Conservation (phyloP, 192 early-diverging fungal genomes). For the Chytriomyces sp. region DNA sequence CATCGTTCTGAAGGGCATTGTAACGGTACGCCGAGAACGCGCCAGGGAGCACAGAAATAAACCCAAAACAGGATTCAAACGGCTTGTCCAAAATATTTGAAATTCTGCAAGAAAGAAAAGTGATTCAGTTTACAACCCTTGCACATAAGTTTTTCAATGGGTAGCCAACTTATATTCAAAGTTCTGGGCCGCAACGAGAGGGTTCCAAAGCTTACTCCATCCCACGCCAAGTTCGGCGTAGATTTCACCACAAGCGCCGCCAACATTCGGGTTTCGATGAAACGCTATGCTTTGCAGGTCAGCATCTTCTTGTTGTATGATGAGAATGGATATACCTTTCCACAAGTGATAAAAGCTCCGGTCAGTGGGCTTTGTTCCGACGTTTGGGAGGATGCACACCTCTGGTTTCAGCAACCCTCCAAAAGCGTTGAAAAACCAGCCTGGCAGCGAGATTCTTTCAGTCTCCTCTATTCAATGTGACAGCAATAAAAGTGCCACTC, state of each 20-base stretch:
- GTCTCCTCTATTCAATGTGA: too few relatives aligned
- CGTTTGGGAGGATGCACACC: constrained; percentile 67
- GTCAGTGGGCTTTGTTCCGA: constrained; percentile 77
- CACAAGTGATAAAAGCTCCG: constrained; percentile 76
- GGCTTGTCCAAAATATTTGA: constrained; percentile 80
- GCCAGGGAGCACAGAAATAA: constrained; percentile 92
- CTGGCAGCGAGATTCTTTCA: constrained; percentile 71
- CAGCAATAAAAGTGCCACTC: constrained; percentile 8
- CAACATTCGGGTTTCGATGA: constrained; percentile 72
- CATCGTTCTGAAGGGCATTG: constrained; percentile 68
- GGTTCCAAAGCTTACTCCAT: constrained; percentile 69
- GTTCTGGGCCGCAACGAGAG: constrained; percentile 82
- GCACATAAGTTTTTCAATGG: constrained; percentile 57
- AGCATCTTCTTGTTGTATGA: neutral
- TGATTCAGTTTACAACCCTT: neutral
- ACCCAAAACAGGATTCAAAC: constrained; percentile 86
- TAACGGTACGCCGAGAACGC: constrained; percentile 85
- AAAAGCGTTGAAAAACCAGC: constrained; percentile 72
- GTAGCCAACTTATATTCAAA: constrained; percentile 79
- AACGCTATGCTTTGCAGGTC: constrained; percentile 64
- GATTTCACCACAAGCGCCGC: constrained; percentile 87
- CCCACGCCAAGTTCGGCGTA: constrained; percentile 65
- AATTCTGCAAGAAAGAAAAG: too few relatives aligned
- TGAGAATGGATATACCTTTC: constrained; percentile 50
- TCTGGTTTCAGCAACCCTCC: constrained; percentile 52